These are phyloP conservation scores for Penicillium egyptiacum DNA, from an alignment of 495 filamentous ascomycete species.

Conservation along the genomic window DNA sequence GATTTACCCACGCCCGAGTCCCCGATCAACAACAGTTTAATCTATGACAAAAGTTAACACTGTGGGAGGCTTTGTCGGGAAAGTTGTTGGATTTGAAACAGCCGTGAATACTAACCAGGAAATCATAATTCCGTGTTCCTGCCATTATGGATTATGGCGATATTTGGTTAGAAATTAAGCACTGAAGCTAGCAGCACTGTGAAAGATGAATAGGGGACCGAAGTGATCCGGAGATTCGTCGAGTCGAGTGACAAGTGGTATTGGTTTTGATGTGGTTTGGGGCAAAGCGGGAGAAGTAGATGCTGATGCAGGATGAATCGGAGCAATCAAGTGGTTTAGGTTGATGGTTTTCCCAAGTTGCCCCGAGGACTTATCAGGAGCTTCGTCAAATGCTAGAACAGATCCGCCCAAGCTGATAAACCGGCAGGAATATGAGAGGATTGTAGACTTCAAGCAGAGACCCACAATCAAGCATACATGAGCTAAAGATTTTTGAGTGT, in stretches of 20 bases:
- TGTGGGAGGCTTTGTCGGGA: neutral
- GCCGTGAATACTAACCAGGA: constrained; percentile 65
- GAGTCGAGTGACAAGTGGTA: neutral
- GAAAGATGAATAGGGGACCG: constrained; percentile 19
- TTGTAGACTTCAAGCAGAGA: neutral
- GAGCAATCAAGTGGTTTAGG: constrained; percentile 17
- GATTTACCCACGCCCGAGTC: constrained; percentile 98
- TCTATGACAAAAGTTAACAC: constrained; percentile 52
- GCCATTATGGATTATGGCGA: constrained; percentile 62
- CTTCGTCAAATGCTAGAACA: constrained; percentile 8
- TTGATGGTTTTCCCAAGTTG: constrained; percentile 9
- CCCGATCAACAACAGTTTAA: constrained; percentile 97
- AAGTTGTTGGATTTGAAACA: neutral
- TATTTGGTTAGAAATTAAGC: neutral
- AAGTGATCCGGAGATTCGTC: neutral
- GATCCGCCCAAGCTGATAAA: neutral
- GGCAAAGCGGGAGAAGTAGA: neutral
- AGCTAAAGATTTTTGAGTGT: neutral
- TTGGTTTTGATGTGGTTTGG: neutral
- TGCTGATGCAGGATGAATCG: constrained; percentile 9
- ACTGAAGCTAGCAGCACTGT: neutral
- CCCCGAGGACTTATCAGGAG: constrained; percentile 23
- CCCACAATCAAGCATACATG: constrained; percentile 6
- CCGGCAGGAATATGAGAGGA: no score
- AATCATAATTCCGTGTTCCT: constrained; percentile 96